Base-by-base conservation (phyloP, 2,329 filamentous ascomycete species). In the Furcasterigmium furcatum region DNA sequence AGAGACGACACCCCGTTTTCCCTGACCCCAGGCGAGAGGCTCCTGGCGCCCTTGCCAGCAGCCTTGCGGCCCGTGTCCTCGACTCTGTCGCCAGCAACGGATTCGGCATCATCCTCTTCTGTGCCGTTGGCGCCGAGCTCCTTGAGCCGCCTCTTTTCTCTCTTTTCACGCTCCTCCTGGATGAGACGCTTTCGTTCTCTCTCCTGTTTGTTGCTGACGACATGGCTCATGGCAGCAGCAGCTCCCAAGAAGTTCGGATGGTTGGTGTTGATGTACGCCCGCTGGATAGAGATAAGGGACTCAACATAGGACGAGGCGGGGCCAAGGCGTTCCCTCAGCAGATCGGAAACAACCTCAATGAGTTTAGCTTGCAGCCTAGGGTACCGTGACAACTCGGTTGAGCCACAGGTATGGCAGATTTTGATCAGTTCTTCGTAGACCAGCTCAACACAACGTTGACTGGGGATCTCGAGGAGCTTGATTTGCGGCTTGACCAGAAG, bases 401-500 rank as follows among this genome's bases (percentile, higher is more conserved):
- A 96, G 51, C 94, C 94, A 68, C 94, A 99, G 1, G 94, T 99
- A 65, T 99, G 94, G 70, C 94, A 96, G 55, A 99, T 97, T 71
- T 99, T 99, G 73, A 99, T 99, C 38, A 99, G 78, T 67, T 99
- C 94, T 65, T 99, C 94, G 65, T 99, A 99, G 3, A 99, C 94
- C 44, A 99, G 80, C 68, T 99, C 94, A 42, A 99, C 94, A 60
- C 94, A 99, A 57, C 94, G 85, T 63, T 99, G 94, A 62, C 90
- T 95, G 9, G 94, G 94, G 21, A 94, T 84, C 64, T 99, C 94
- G 22, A 99, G 76, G 44, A 99, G 79, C 72, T 97, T 97, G 68
- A 99, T 99, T 66, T 99, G 94, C 22, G 94, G 94, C 69, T 99
- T 99, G 38, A 99, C 94, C 38, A 99, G 80, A 19, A 99, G 80